Base-by-base conservation (phyloP, 805 yeast species). In the Priceomyces fermenticarens region DNA sequence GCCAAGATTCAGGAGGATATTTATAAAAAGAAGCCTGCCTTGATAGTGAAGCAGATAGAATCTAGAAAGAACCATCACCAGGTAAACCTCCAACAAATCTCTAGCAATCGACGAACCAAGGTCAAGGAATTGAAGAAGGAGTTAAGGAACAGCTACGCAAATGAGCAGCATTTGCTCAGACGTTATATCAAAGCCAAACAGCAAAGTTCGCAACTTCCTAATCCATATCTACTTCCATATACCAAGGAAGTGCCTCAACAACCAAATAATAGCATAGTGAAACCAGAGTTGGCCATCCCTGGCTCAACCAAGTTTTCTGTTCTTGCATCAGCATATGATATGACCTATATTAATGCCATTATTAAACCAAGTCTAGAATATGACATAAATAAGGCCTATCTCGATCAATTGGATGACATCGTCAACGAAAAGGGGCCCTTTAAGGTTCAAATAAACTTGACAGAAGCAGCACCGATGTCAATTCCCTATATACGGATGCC, bases 361-460 rank as follows among this genome's bases (percentile, higher is more conserved):
- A 25, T 67, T 23, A 58, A 57, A 38, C 70, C 71, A 0, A 57
- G 55, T 13, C 32, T 70, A 13, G 72, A 60, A 46, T 57, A 55
- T 44, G 60, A 58, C 34, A 49, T 68, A 33, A 68, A 69, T 41
- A 46, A 53, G 38, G 29, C 43, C 31, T 48, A 46, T 34, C 39
- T 63, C 27, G 49, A 53, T 3, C 39, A 46, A n/a, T 41, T 59
- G 14, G 43, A 42, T 10, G n/a, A 39, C 2, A 47, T 47, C 1
- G 58, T 67, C 7, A 55, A 56, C 36, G 55, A 54, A 11, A 60
- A 59, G 38, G 75, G 75, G 4, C 74, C 75, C 2, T 56, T 36
- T 26, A 50, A 55, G 34, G 70, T 67, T 4, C 58, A 57, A 32
- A 51, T 67, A 9, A 40, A 53, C 10, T 32, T 42, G n/a, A 62